Base-by-base conservation (phyloP, 441 rosid genomes). In the Erodium trifolium region DNA sequence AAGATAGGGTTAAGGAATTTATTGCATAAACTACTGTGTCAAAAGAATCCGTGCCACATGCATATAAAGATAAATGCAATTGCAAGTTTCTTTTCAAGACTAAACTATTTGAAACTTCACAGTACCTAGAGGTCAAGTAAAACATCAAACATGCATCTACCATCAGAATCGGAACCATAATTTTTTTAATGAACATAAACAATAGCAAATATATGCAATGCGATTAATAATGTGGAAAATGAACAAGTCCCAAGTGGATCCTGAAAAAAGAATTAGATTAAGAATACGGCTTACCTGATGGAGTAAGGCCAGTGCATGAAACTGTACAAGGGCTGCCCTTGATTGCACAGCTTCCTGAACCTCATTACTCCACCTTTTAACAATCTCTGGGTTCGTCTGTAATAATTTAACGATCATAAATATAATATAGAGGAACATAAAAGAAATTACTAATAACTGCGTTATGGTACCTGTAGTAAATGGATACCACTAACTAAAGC, bases 331-430 rank as follows among this genome's bases (percentile, higher is more conserved):
- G 73, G 98, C 93, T 66, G 97, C 88, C 82, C 96, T 90, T 68
- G 99, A 94, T 62, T 90, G 96, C 78, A 94, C 86, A 83, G 97
- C 97, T 84, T 94, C 99, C 80, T 92, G 98, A 76, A 94, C 96
- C 80, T 94, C 99, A 77, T 94, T 94, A 74, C 98, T 94, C 98
- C 99, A 92, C 77, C 99, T 85, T 81, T 92, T 94, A 76, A 94
- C 99, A 78, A 94, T 88, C 80, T 92, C 98, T 1, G 99, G 99
- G 80, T 86, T 94, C 67, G 98, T 85, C 99, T 94, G 82, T 29
- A 65, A 75, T 71, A 72, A 49, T 62, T 47, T 63, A 68, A 70
- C 39, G 59, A 68, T 68, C 39, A 64, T 41, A 16, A 39, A 13
- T 1, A 13, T 49, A 49, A 49, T 49, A 49, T 12, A 12, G 13